Percentiles rank a stretch among this genome's conserved stretches.
These are phyloP conservation scores for Venturia aucupariae DNA, from an alignment of 2,329 filamentous ascomycete species.

Conservation along the genomic window DNA sequence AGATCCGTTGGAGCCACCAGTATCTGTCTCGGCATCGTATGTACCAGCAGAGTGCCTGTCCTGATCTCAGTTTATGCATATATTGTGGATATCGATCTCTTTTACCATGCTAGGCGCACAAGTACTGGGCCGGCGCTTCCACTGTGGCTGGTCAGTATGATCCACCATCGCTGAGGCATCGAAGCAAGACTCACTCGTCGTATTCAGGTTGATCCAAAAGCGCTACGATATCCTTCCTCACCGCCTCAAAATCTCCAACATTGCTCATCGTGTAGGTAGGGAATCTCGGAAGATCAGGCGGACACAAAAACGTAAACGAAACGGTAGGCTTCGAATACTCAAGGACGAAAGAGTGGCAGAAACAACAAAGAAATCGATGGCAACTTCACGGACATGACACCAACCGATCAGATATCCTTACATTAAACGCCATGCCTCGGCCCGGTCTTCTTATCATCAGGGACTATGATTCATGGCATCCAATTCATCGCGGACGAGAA, in stretches of 20 bases:
- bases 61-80: not conserved
- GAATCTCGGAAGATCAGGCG: not conserved
- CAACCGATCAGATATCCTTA: not conserved
- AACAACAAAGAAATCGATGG: not conserved
- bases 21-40: conserved; percentile 50
- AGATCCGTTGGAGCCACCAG: conserved; percentile 55
- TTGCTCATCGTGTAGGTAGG: not conserved
- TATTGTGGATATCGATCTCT: conserved; percentile 24
- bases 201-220: conserved; percentile 52
- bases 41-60: conserved; percentile 49
- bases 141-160: conserved; percentile 14
- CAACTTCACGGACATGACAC: not conserved
- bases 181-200: conserved; percentile 36
- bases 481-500: not conserved
- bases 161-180: not conserved
- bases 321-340: not conserved
- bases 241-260: conserved; percentile 33
- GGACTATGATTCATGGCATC: not conserved
- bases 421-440: conserved; percentile 2
- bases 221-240: conserved; percentile 44
- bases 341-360: not conserved
- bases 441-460: not conserved
- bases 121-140: conserved; percentile 55
- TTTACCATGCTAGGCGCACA: conserved; percentile 50
- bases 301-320: not conserved